Percentiles rank a stretch among this genome's conserved stretches.
phyloP scores from a whole-genome alignment of 495 filamentous ascomycete genomes.

The Pseudoneurospora amorphoporcata region DNA sequence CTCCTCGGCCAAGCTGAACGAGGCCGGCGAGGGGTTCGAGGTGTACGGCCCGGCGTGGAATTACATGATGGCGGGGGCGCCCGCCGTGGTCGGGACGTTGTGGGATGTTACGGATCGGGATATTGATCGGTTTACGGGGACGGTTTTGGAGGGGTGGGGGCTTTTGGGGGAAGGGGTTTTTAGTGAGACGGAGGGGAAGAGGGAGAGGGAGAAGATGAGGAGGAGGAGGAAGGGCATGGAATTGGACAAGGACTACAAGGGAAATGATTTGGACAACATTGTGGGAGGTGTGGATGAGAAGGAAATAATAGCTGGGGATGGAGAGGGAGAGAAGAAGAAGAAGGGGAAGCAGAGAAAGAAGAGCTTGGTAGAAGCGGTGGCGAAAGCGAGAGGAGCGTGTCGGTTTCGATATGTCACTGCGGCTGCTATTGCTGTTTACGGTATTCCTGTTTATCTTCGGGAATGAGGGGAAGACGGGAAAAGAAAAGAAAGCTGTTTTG shows the following conservation, averaged over 20 bases:
- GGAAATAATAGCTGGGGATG: background rate
- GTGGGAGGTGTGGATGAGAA: background rate
- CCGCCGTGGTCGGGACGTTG: conserved; percentile 76
- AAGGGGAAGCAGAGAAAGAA: conserved; percentile 2
- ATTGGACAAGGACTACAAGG: background rate
- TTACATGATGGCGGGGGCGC: conserved; percentile 76
- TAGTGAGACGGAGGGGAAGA: conserved; percentile 16
- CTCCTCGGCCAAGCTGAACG: conserved; percentile 62
- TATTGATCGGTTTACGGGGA: conserved; percentile 79
- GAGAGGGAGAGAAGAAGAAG: background rate
- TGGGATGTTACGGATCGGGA: conserved; percentile 98
- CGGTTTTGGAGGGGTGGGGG: conserved; percentile 77
- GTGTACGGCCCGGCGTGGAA: conserved; percentile 80
- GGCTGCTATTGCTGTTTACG: conserved; percentile 87
- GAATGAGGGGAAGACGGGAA: background rate
- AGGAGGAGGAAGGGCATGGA: conserved; percentile 12
- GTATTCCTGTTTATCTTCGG: conserved; percentile 76
- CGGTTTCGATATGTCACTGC: conserved; percentile 84
- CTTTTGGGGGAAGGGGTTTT: conserved; percentile 40
- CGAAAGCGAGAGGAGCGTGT: conserved; percentile 60
- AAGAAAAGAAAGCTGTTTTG: background rate
- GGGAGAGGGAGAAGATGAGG: conserved; percentile 11
- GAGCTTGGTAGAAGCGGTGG: conserved; percentile 69
- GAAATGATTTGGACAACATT: conserved; percentile 6
- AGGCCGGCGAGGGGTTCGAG: conserved; percentile 72